A percentile compares a stretch with the other conserved stretches of the same genome.
Evolutionary conservation across 257 asterid species (phyloP).

Genomic region (Oldenlandia corymbosa): DNA sequence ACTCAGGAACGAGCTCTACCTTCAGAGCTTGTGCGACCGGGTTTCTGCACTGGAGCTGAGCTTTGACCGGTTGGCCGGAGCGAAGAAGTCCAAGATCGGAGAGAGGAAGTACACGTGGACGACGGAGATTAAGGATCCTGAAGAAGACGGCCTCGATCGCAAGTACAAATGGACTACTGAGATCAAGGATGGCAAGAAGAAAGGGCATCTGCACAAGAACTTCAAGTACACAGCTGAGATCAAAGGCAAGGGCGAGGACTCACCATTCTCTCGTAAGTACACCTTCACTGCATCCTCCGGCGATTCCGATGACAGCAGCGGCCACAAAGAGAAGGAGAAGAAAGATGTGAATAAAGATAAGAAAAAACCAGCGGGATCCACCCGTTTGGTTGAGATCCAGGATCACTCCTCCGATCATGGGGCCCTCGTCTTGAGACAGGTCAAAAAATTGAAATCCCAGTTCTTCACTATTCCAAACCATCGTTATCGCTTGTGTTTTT

Average conservation of each 20-base stretch:
- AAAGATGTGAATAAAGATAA: conserved; percentile 34
- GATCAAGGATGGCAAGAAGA: conserved; percentile 56
- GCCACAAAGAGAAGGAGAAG: conserved; percentile 21
- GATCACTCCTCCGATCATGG: conserved; percentile 55
- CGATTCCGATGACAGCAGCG: conserved; percentile 25
- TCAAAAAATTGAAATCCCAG: conserved; percentile 6
- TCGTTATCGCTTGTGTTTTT: background rate
- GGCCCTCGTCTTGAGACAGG: conserved; percentile 69
- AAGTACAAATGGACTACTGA: conserved; percentile 74
- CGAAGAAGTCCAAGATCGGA: conserved; percentile 30
- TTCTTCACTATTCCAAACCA: background rate
- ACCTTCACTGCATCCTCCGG: conserved; percentile 40
- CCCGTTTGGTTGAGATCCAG: conserved; percentile 64
- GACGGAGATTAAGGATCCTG: conserved; percentile 67
- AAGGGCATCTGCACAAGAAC: conserved; percentile 36
- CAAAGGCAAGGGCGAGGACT: conserved; percentile 50
- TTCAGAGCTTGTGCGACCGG: conserved; percentile 58
- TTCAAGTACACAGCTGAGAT: conserved; percentile 68
- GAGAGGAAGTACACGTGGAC: conserved; percentile 86
- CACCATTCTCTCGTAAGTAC: conserved; percentile 49
- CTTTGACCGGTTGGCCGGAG: conserved; percentile 32
- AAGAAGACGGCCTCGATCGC: conserved; percentile 46
- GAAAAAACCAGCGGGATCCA: conserved; percentile 18
- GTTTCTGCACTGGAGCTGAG: conserved; percentile 64
- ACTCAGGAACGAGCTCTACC: conserved; percentile 26